Conservation (phyloP, 129 eudicot genomes). For the Flaveria brownii region DNA sequence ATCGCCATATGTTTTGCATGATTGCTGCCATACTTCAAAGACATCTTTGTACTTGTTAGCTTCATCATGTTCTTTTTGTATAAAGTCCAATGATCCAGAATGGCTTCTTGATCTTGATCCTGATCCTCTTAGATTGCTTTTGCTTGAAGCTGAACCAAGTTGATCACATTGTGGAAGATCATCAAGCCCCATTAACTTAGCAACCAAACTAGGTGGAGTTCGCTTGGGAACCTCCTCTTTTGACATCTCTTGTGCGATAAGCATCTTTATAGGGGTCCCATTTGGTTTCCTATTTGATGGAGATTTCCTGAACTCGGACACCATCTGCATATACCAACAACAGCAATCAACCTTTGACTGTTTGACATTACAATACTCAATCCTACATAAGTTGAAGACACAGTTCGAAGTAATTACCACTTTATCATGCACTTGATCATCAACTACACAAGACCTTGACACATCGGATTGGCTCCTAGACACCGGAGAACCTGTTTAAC, state of each 20-base stretch:
- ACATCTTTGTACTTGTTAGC: constrained; percentile 60
- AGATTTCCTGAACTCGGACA: constrained; percentile 48
- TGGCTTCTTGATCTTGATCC: constrained; percentile 50
- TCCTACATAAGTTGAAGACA: background rate
- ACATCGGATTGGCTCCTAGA: constrained; percentile 75
- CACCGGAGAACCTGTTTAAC: constrained; percentile 52
- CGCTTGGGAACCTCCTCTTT: constrained; percentile 63
- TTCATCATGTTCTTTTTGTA: constrained; percentile 50
- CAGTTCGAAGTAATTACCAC: constrained; percentile 44
- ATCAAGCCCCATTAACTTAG: constrained; percentile 96
- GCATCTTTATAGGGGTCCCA: constrained; percentile 82
- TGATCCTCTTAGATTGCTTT: constrained; percentile 47
- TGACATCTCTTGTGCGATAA: constrained; percentile 91
- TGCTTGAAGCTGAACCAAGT: constrained; percentile 48
- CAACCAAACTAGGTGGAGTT: constrained; percentile 74
- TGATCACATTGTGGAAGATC: constrained; percentile 53
- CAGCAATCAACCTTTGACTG: background rate
- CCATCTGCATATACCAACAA: constrained; percentile 53
- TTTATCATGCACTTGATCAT: constrained; percentile 60
- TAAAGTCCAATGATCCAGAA: constrained; percentile 52
- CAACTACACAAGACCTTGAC: constrained; percentile 50
- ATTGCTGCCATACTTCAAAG: constrained; percentile 64
- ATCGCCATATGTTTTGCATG: constrained; percentile 49
- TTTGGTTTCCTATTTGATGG: constrained; percentile 45
- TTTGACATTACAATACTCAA: background rate